Conservation (phyloP, 805 yeast genomes). For the Pichia phayaonensis region DNA sequence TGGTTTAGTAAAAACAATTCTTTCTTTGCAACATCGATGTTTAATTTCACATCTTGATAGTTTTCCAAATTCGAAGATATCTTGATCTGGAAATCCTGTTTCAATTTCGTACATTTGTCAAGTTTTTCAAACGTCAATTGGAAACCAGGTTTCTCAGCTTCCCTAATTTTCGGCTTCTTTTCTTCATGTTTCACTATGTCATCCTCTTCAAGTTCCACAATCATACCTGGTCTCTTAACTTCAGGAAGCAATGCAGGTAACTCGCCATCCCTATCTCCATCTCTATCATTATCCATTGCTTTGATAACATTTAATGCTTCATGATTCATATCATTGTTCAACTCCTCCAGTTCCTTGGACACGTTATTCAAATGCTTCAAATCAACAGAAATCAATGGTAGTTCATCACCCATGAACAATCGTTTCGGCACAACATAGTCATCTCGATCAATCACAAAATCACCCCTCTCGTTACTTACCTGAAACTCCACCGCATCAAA, state of each 20-base stretch:
- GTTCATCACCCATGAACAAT: constrained; percentile 66
- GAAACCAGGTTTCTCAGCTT: not conserved
- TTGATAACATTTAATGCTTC: not conserved
- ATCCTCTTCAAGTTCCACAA: not conserved
- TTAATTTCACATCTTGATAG: not conserved
- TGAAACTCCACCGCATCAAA: constrained; percentile 61
- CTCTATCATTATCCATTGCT: too few relatives aligned
- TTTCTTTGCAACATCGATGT: not conserved
- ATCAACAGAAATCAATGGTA: constrained; percentile 40
- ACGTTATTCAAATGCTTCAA: constrained; percentile 32
- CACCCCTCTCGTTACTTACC: constrained; percentile 47
- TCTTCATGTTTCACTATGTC: not conserved
- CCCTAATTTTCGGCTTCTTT: not conserved
- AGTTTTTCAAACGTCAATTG: not conserved
- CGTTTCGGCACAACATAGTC: constrained; percentile 59
- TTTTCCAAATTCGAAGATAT: not conserved
- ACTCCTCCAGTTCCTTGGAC: constrained; percentile 26
- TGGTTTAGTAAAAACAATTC: not conserved
- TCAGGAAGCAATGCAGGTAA: not conserved
- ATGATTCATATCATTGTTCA: constrained; percentile 19
- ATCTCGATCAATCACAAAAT: constrained; percentile 40
- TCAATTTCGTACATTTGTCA: not conserved
- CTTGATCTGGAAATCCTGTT: not conserved
- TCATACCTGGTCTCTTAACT: not conserved
- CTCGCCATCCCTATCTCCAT: not conserved